phyloP scores from a whole-genome alignment of 1,284 basidiomycete species.

The Bondarzewia mesenterica region DNA sequence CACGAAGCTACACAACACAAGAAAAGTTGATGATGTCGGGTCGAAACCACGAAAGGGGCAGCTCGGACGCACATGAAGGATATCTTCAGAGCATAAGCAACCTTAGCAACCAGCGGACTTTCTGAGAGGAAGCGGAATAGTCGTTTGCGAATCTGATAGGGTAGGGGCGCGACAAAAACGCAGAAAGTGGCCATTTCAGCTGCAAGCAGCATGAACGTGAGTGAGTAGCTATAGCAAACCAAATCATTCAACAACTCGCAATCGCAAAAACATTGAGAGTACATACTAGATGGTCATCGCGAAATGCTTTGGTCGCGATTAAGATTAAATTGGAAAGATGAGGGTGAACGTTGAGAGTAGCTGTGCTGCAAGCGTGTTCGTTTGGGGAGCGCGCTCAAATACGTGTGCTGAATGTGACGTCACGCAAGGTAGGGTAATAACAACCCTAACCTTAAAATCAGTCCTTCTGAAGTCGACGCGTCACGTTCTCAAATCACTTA shows the following conservation, averaged over 20 bases:
- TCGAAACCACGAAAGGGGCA: no score
- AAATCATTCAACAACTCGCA: background rate
- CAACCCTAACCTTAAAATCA: background rate
- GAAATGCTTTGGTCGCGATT: background rate
- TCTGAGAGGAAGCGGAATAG: constrained; percentile 74
- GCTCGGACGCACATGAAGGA: constrained; percentile 79
- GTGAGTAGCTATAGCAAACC: constrained; percentile 45
- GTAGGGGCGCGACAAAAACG: constrained; percentile 68
- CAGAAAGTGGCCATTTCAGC: constrained; percentile 76
- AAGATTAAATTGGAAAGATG: background rate
- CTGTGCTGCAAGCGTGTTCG: background rate
- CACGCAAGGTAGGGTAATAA: background rate
- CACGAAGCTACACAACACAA: constrained; percentile 79
- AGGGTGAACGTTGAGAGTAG: background rate
- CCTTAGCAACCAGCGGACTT: constrained; percentile 59
- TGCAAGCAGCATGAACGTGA: constrained; percentile 72
- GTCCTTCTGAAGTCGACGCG: background rate
- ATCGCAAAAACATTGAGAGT: background rate
- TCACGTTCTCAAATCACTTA: constrained; percentile 2
- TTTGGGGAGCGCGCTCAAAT: background rate
- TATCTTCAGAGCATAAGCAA: constrained; percentile 83
- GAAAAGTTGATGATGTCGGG: no score
- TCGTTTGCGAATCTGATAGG: constrained; percentile 62
- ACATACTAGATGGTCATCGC: constrained; percentile 68
- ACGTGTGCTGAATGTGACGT: constrained; percentile 2